Base-by-base conservation (phyloP, 2,329 filamentous ascomycete species). In the Lachnum nothofagi region DNA sequence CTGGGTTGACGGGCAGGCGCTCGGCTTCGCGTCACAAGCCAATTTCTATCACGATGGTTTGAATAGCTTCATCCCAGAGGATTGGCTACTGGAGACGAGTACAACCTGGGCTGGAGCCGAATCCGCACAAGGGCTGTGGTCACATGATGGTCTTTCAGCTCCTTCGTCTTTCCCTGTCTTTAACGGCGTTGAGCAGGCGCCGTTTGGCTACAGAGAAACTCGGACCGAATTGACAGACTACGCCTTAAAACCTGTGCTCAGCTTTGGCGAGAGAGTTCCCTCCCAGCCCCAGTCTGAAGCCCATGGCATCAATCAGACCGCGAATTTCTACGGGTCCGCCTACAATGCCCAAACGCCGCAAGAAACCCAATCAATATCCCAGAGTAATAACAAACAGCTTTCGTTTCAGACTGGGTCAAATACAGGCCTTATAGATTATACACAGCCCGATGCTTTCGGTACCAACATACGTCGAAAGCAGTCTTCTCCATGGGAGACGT, bases 301-400 rank as follows among this genome's bases (percentile, higher is more conserved):
- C n/a, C 42, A 22, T 19, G n/a, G 29, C 12, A 39, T 41, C 24
- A 50, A 45, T 31, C 27, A 46, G 3, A 17, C 27, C 14, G 38
- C 31, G n/a, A 12, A 8, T 5, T 25, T 12, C 12, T 44, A 43
- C 41, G 17, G 34, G 34, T n/a, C 14, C 20, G 25, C 29, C 27
- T 46, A 25, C 37, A 42, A 33, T 42, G 40, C 42, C 40, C 48
- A 45, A 37, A 45, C 37, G 40, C 42, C 42, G 27, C 48, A 46
- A 34, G 37, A 39, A 39, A 10, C 12, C 37, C 16, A 12, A 22
- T 10, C 20, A 12, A 23, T 24, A 7, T 20, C 23, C 37, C 37
- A 39, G n/a, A n/a, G n/a, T n/a, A 39, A 10, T 20, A 22, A 25
- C 20, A 10, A 39, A 24, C 37, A 39, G 7, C 10, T 39, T 10